Evolutionary conservation across 495 filamentous ascomycete species (phyloP).

Genomic region (Penicillium verhagenii): DNA sequence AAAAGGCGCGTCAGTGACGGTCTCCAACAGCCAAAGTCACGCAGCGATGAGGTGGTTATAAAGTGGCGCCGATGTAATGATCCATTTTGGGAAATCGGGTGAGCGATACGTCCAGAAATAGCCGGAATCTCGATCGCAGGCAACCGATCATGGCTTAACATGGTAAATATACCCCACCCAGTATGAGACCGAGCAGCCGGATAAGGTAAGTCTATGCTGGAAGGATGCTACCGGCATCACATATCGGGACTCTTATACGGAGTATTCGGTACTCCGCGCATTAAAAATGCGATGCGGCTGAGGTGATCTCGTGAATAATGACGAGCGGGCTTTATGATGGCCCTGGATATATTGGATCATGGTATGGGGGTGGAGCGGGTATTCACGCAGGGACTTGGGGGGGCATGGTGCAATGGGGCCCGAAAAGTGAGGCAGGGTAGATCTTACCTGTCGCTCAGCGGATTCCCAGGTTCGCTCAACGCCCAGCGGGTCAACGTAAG

Average conservation of each 20-base stretch:
- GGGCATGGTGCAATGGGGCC: not conserved
- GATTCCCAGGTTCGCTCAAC: conserved; percentile 76
- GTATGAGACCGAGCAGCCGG: not conserved
- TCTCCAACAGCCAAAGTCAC: not conserved
- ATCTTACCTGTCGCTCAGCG: conserved; percentile 62
- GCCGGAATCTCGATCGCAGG: not conserved
- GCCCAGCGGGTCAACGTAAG: conserved; percentile 69
- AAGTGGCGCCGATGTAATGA: not conserved
- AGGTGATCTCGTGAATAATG: not conserved
- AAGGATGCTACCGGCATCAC: not conserved
- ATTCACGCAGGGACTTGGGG: not conserved
- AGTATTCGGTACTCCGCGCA: too few relatives aligned
- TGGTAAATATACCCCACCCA: not conserved
- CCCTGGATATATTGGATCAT: not conserved
- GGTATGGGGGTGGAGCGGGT: not conserved
- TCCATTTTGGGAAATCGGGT: not conserved
- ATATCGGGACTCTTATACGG: not conserved
- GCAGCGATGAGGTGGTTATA: not conserved
- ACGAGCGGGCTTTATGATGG: not conserved
- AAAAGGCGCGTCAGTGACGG: not conserved
- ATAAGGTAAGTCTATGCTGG: not conserved
- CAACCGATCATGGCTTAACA: conserved; percentile 1
- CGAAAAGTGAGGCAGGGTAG: conserved; percentile 5
- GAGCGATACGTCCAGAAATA: not conserved
- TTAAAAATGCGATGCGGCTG: not conserved